Evolutionary conservation across 805 yeast species (phyloP).

Genomic region (Diddensiella transvaalensis): DNA sequence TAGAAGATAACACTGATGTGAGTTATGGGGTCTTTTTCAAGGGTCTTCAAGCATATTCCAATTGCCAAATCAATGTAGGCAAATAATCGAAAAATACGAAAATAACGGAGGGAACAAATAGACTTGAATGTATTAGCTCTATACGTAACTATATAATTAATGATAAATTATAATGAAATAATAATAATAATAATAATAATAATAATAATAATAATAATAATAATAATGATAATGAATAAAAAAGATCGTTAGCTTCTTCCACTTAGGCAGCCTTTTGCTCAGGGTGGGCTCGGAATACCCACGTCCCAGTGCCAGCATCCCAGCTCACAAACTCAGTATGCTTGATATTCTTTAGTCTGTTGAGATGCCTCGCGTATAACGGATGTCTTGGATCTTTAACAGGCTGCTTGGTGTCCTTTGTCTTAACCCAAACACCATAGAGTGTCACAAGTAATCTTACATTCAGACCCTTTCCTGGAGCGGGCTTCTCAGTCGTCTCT

Average conservation of each 20-base stretch:
- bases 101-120: too few relatives aligned
- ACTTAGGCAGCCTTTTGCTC: background rate
- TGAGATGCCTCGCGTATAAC: slow-evolving; percentile 62
- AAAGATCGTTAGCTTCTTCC: background rate
- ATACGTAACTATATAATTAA: too few relatives aligned
- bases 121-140: too few relatives aligned
- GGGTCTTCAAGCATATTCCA: slow-evolving; percentile 49
- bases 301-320: slow-evolving; percentile 59
- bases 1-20: slow-evolving; percentile 75
- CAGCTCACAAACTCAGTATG: slow-evolving; percentile 67
- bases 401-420: slow-evolving; percentile 65
- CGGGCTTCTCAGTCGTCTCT: slow-evolving; percentile 56
- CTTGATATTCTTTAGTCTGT: slow-evolving; percentile 57
- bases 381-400: slow-evolving; percentile 77
- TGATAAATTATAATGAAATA: too few relatives aligned
- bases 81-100: slow-evolving; percentile 40
- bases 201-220: too few relatives aligned
- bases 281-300: slow-evolving; percentile 32
- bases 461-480: slow-evolving; percentile 78
- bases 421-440: slow-evolving; percentile 77
- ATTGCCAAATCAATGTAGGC: slow-evolving; percentile 86
- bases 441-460: slow-evolving; percentile 68
- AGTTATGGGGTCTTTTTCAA: slow-evolving; percentile 74
- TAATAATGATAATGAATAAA: background rate
- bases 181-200: too few relatives aligned